Base-by-base conservation (phyloP, 2,329 filamentous ascomycete genomes). In the Cladosporium cucumerinum region DNA sequence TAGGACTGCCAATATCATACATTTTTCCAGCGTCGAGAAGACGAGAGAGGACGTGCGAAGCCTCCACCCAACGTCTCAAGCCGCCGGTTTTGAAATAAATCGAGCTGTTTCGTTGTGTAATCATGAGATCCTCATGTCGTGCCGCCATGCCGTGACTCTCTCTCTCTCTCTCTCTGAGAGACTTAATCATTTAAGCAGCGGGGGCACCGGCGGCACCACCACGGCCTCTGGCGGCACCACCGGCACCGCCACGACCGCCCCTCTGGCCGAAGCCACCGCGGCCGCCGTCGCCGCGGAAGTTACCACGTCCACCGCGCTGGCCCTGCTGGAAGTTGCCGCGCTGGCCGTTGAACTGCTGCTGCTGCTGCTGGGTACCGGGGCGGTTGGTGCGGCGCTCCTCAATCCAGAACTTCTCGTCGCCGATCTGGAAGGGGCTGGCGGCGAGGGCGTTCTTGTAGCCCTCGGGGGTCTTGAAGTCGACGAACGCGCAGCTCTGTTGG, bases 401-500 rank as follows among this genome's bases (percentile, higher is more conserved):
- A 64, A 99, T 90, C 67, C 87, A 84, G 72, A 99, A 89, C 73
- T 87, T 88, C 78, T 97, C 90, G 71, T 88, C 90, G 72, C 90
- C 91, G 68, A 99, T 86, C 52, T 86, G 85, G 80, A 96, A 92
- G 39, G 94, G 94, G 81, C 96, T 98, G 71, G 89, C 90, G 67
- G 86, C 86, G 43, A 92, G 84, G 51, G 95, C 95, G 68, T 91
- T 89, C 77, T 92, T 86, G 80, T 96, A 97, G 55, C 87, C 92
- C 63, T 93, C 87, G 25, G 87, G 76, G 55, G 89, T 90, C 75
- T 88, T 90, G 79, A 95, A 99, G 78, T 99, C 95, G 66, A 97
- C 92, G 75, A 98, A 98, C 28, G 95, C 95, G 75, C 93, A 97
- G 84, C 95, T 97, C 94, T 96, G 75, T 30, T 30, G 21, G 5